Evolutionary conservation across 75 land plant genomes (phyloP).

Genomic region (Isoetes taiwanensis): DNA sequence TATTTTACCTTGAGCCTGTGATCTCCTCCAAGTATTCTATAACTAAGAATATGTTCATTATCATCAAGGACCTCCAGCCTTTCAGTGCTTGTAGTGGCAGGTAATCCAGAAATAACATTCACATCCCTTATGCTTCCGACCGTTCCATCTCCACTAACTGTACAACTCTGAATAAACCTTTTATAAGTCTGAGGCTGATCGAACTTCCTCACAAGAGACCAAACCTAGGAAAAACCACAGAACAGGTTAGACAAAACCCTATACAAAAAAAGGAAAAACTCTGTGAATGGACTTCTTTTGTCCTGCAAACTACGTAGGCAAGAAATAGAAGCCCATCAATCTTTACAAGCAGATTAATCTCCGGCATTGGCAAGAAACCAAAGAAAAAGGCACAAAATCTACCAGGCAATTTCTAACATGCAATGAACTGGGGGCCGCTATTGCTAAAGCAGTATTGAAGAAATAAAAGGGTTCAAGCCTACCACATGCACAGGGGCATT

Average conservation of each 20-base stretch:
- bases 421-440: no score
- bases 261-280: no score
- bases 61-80: constrained; percentile 54
- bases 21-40: constrained; percentile 46
- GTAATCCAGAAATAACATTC: constrained; percentile 53
- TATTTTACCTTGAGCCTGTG: constrained; percentile 15
- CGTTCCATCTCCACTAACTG: constrained; percentile 29
- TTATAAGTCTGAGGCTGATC: constrained; percentile 74
- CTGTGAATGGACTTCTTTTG: no score
- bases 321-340: no score
- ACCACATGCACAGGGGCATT: no score
- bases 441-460: no score
- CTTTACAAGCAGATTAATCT: no score
- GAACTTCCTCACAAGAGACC: constrained; percentile 70
- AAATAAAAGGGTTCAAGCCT: no score
- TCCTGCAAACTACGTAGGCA: no score
- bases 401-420: no score
- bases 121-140: constrained; percentile 53
- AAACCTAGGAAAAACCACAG: constrained; percentile 32
- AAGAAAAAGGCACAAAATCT: no score
- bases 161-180: constrained; percentile 54
- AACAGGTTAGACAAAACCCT: background rate
- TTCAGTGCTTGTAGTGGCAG: constrained; percentile 59
- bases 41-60: constrained; percentile 37
- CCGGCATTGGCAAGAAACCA: no score